Evolutionary conservation across 768 basidiomycete species (phyloP).

Genomic region (Macrolepiota fuliginosa): DNA sequence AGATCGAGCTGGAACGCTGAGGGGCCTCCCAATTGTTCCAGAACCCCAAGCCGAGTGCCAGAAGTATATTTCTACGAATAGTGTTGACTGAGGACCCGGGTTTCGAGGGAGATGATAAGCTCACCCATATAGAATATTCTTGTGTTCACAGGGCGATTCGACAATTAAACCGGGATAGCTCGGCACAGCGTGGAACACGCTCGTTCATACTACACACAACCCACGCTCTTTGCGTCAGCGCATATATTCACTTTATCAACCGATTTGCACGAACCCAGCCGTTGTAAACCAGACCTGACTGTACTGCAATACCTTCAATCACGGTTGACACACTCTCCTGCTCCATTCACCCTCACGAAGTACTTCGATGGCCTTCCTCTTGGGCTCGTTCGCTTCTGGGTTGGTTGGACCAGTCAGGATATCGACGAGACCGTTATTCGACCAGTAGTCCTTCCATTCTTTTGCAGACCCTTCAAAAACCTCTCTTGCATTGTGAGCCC

Average conservation of each 20-base stretch:
- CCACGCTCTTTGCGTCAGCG: neutral
- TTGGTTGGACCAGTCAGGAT: conserved; percentile 28
- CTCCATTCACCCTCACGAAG: conserved; percentile 56
- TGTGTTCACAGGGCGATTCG: neutral
- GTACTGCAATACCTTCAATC: neutral
- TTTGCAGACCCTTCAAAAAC: conserved; percentile 23
- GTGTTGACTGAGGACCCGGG: neutral
- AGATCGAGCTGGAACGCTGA: conserved; percentile 39
- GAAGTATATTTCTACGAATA: conserved; percentile 45
- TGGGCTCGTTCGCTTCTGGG: conserved; percentile 22
- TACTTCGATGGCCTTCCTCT: conserved; percentile 31
- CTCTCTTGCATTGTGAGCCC: conserved; percentile 5
- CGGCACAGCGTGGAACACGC: conserved; percentile 5
- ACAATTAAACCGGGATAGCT: too few relatives aligned
- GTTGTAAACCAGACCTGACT: conserved; percentile 55
- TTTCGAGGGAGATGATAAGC: neutral
- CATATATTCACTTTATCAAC: neutral
- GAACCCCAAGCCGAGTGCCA: conserved; percentile 60
- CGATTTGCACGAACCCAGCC: conserved; percentile 46
- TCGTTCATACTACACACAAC: conserved; percentile 37
- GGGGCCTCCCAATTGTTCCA: conserved; percentile 62
- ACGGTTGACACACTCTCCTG: conserved; percentile 28
- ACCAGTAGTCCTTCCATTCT: too few relatives aligned
- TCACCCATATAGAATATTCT: conserved; percentile 61
- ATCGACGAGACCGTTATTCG: too few relatives aligned